phyloP scores from a whole-genome alignment of 2,329 filamentous ascomycete species.

The Botrytis medusae region DNA sequence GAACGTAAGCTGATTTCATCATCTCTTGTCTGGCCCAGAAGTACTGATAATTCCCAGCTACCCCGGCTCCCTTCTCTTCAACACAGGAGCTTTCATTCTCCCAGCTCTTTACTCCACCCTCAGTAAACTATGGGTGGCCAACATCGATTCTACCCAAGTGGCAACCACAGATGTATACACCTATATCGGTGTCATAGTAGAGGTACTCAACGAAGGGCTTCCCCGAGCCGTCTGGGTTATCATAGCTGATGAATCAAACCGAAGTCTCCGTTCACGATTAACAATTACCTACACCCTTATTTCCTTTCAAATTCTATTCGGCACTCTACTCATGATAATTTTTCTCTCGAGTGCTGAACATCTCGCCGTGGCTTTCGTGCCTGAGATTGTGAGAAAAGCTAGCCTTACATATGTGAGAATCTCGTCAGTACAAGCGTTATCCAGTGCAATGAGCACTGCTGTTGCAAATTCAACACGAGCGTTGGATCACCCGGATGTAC shows the following conservation, averaged over 20 bases:
- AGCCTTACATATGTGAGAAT: slow-evolving; percentile 67
- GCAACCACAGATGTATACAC: slow-evolving; percentile 67
- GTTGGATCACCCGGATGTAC: slow-evolving; percentile 68
- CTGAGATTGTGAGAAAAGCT: slow-evolving; percentile 52
- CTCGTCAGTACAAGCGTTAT: slow-evolving; percentile 60
- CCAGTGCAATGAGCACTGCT: slow-evolving; percentile 61
- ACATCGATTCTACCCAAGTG: slow-evolving; percentile 62
- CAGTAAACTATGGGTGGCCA: slow-evolving; percentile 69
- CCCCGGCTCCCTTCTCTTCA: slow-evolving; percentile 59
- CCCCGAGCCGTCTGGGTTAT: slow-evolving; percentile 67
- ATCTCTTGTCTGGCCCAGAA: neutral
- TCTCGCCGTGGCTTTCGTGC: slow-evolving; percentile 64
- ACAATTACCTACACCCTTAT: slow-evolving; percentile 63
- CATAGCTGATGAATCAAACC: slow-evolving; percentile 62
- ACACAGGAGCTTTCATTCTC: slow-evolving; percentile 60
- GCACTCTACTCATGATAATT: slow-evolving; percentile 58
- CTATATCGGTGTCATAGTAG: slow-evolving; percentile 65
- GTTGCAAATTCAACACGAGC: slow-evolving; percentile 62
- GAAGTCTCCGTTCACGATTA: slow-evolving; percentile 52
- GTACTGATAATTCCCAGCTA: slow-evolving; percentile 45
- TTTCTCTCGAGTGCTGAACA: slow-evolving; percentile 54
- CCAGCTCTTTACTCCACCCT: slow-evolving; percentile 68
- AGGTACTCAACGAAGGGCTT: slow-evolving; percentile 72
- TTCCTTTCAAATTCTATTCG: slow-evolving; percentile 58
- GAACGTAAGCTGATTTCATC: neutral